These are phyloP conservation scores for Geosmithia morbida DNA, from an alignment of 2,329 filamentous ascomycete species.

Conservation along the genomic window DNA sequence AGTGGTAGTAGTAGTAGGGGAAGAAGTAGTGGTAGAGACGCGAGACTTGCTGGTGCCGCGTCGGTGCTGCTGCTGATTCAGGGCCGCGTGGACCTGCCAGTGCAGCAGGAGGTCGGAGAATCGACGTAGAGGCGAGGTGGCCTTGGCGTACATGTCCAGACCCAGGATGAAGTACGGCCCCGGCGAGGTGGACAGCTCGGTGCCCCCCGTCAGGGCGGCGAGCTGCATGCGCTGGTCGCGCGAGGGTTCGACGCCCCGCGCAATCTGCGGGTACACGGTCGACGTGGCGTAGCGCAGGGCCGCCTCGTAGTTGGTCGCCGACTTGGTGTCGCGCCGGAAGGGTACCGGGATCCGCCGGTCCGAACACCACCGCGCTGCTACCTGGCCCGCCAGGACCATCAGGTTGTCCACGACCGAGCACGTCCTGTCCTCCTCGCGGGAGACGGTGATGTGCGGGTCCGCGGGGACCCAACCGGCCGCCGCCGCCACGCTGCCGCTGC, in stretches of 20 bases:
- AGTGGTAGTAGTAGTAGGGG: too few species aligned
- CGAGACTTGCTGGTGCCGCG: constrained; percentile 7
- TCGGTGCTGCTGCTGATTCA: constrained; percentile 24
- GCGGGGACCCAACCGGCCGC: constrained; percentile 14
- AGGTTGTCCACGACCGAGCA: constrained; percentile 20
- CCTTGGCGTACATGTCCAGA: constrained; percentile 44
- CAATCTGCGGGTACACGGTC: constrained; percentile 18
- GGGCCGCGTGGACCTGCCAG: constrained; percentile 50
- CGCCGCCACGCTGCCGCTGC: too few species aligned
- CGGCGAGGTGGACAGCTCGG: constrained; percentile 35
- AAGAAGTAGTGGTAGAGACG: too few species aligned
- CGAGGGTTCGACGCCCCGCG: constrained; percentile 16
- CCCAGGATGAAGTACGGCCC: constrained; percentile 44
- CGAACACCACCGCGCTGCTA: constrained; percentile 46
- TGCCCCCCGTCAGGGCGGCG: constrained; percentile 24
- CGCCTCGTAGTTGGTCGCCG: constrained; percentile 15
- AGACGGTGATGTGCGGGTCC: constrained; percentile 34
- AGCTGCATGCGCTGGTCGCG: constrained; percentile 14
- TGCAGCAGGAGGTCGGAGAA: constrained; percentile 49
- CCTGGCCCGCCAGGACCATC: constrained; percentile 49
- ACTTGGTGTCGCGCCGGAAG: constrained; percentile 36
- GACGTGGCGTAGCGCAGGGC: constrained; percentile 20
- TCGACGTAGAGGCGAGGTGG: constrained; percentile 51
- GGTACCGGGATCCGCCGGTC: constrained; percentile 43
- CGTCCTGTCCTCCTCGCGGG: constrained; percentile 13